Base-by-base conservation (phyloP, 2,329 filamentous ascomycete genomes). In the Fusarium luffae region DNA sequence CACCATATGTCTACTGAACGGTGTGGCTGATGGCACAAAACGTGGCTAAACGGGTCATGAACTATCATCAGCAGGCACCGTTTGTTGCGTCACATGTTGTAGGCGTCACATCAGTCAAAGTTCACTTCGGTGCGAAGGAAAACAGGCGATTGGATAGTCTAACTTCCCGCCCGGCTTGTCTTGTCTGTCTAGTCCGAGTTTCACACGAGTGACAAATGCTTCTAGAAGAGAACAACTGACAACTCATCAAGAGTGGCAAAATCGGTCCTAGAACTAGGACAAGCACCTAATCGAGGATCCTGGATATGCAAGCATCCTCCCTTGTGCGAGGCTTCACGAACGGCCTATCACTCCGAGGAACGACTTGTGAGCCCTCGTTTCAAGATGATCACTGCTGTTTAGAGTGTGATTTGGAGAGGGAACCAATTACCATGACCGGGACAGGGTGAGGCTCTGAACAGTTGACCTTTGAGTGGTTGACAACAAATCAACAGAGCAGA, bases 191-290 rank as follows among this genome's bases (percentile, higher is more conserved):
- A 51, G 50, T 23, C 19, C 23, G 59, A 61, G 65, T 59, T 63
- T 49, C 49, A 54, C 41, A 59, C 44, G 10, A 21, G 44, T 49
- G 58, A 54, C 64, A 67, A n/a, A 44, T 19, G 41, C 51, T 66
- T 66, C 62, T 67, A 68, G 49, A 54, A 68, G 50, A 40, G 42
- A 69, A 70, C 57, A 63, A 56, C 57, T 63, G 66, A 64, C 63
- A 68, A 60, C 54, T 60, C 67, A 70, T 57, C 58, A 56, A 54
- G 34, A 54, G 58, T 70, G 67, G 63, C 67, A 57, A 67, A 50
- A 32, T 44, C n/a, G 44, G 32, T 44, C 49, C 43, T n/a, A 61
- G 48, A 40, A 43, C 41, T 32, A 54, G 48, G 54, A 43, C 34
- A 43, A 37, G 52, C 27, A 52, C 50, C 49, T 52, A 34, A 63